phyloP scores from a whole-genome alignment of 495 filamentous ascomycete genomes.

The Aspergillus diversus region DNA sequence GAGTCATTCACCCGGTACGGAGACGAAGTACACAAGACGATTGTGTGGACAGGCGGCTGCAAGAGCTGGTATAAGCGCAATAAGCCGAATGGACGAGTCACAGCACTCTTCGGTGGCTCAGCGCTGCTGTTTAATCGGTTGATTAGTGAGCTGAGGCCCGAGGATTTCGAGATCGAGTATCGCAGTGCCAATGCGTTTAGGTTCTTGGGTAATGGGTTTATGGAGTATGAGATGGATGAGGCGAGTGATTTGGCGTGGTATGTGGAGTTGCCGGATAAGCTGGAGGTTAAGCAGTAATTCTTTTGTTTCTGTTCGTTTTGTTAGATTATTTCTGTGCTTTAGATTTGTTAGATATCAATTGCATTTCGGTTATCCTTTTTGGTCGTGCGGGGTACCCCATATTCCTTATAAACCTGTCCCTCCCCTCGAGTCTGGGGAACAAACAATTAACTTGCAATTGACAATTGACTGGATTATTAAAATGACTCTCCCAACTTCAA shows the following conservation, averaged over 20 bases:
- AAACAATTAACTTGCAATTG: too few relatives aligned
- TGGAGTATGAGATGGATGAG: constrained; percentile 32
- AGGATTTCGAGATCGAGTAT: constrained; percentile 56
- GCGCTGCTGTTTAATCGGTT: constrained; percentile 54
- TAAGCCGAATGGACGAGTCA: constrained; percentile 42
- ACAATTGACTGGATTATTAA: background rate
- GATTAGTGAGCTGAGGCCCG: constrained; percentile 46
- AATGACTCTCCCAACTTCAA: constrained; percentile 16
- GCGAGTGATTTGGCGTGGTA: constrained; percentile 35
- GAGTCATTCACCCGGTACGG: constrained; percentile 46
- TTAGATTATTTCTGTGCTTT: background rate
- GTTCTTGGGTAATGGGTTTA: constrained; percentile 55
- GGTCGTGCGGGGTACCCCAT: too few relatives aligned
- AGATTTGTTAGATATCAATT: background rate
- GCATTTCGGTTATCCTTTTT: constrained; percentile 16
- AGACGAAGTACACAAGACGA: constrained; percentile 46
- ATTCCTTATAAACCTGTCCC: too few relatives aligned
- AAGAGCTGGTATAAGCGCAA: constrained; percentile 54
- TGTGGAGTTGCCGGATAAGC: constrained; percentile 29
- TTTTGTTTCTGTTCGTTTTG: background rate
- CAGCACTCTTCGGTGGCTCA: constrained; percentile 49
- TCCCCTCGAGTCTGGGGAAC: too few relatives aligned
- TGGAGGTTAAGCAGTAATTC: too few relatives aligned
- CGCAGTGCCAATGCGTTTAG: constrained; percentile 47
- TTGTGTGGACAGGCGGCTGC: constrained; percentile 52